phyloP scores from a whole-genome alignment of 106 monocot species.

The Dioscorea zingiberensis region DNA sequence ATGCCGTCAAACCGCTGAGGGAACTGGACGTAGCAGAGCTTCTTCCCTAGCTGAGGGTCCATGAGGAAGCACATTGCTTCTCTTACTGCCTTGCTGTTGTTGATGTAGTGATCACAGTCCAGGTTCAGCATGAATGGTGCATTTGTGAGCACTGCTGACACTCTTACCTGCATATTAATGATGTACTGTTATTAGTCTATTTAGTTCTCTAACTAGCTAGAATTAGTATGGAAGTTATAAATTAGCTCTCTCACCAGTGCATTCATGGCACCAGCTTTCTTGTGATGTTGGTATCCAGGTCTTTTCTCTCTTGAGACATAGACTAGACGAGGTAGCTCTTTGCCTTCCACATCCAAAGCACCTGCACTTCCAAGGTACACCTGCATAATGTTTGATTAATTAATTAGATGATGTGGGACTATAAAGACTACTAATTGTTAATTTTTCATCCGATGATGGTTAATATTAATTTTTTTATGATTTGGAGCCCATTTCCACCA shows the following conservation, averaged over 20 bases:
- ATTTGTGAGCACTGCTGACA: slow-evolving; percentile 86
- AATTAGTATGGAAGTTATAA: not conserved
- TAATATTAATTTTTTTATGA: too few relatives aligned
- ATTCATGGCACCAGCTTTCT: slow-evolving; percentile 96
- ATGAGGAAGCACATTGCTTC: slow-evolving; percentile 97
- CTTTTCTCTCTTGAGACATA: slow-evolving; percentile 94
- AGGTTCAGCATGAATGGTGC: slow-evolving; percentile 86
- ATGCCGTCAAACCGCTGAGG: slow-evolving; percentile 93
- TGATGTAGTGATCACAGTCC: slow-evolving; percentile 91
- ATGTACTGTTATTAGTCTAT: too few relatives aligned
- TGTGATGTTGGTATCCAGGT: slow-evolving; percentile 89
- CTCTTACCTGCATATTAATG: slow-evolving; percentile 42
- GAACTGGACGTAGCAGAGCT: slow-evolving; percentile 93
- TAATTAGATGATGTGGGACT: too few relatives aligned
- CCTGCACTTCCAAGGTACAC: slow-evolving; percentile 85
- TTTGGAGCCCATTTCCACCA: too few relatives aligned
- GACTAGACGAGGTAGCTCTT: slow-evolving; percentile 70
- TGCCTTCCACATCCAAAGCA: slow-evolving; percentile 78
- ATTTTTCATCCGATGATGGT: too few relatives aligned
- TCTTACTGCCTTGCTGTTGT: slow-evolving; percentile 82
- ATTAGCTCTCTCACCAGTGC: slow-evolving; percentile 39
- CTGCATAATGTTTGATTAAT: slow-evolving; percentile 17
- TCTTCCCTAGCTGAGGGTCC: slow-evolving; percentile 94
- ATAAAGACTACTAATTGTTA: too few relatives aligned
- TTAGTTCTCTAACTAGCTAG: too few relatives aligned